phyloP scores from a whole-genome alignment of 768 basidiomycete species.

The Hygrophorus pudorinus region DNA sequence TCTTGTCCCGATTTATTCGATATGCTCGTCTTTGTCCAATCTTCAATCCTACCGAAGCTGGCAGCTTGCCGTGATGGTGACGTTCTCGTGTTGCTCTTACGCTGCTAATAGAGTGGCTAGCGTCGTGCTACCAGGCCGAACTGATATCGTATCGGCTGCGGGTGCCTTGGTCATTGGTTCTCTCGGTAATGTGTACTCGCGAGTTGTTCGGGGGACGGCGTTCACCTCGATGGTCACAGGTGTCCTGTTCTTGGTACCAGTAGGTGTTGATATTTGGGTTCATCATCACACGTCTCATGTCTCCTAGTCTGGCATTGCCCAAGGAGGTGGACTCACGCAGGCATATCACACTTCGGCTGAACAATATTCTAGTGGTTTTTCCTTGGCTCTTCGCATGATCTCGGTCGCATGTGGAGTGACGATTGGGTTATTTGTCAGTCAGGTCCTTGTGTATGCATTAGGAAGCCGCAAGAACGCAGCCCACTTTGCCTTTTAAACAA shows the following conservation, averaged over 20 bases:
- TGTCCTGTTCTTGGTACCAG: constrained; percentile 85
- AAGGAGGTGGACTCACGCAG: constrained; percentile 60
- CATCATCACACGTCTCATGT: constrained; percentile 11
- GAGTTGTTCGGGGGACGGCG: constrained; percentile 66
- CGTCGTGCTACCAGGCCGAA: constrained; percentile 49
- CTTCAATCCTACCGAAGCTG: constrained; percentile 61
- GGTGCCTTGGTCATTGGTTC: constrained; percentile 72
- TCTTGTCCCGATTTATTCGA: constrained; percentile 70
- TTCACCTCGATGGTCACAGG: constrained; percentile 91
- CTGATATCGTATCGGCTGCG: constrained; percentile 67
- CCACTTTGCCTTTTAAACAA: constrained; percentile 59
- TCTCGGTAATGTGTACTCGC: constrained; percentile 77
- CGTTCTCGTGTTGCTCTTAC: constrained; percentile 68
- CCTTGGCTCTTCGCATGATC: constrained; percentile 74
- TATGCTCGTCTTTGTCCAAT: constrained; percentile 65
- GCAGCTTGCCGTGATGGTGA: constrained; percentile 69
- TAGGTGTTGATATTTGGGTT: constrained; percentile 28
- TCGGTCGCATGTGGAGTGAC: constrained; percentile 80
- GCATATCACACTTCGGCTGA: constrained; percentile 51
- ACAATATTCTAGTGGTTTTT: constrained; percentile 69
- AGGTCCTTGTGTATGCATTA: constrained; percentile 69
- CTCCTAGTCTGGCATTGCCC: constrained; percentile 60
- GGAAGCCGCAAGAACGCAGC: constrained; percentile 64
- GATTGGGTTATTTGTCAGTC: constrained; percentile 74
- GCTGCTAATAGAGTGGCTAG: constrained; percentile 59